Evolutionary conservation across 2,329 filamentous ascomycete species (phyloP), one percentile per base, ranked within the genome.

Genomic region (Exophiala calicioides): DNA sequence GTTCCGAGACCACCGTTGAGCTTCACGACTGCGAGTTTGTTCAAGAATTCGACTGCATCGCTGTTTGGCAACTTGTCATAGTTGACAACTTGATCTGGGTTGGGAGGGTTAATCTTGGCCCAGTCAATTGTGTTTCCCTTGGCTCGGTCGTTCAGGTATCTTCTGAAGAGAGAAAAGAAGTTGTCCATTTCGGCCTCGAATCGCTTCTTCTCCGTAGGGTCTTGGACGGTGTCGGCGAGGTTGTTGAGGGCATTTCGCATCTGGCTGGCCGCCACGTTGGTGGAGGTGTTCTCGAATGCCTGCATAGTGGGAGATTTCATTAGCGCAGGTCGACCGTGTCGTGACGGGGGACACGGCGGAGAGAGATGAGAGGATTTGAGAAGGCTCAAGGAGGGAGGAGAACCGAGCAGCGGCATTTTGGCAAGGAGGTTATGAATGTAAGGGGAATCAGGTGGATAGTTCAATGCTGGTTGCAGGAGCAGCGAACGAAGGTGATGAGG

Each of bases 141-240:
- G 66, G 93, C 91, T 80, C 96, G 95, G 77, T 97, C 93, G 69
- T 96, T 96, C 56, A 98, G 78, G 74, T 96, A 98, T 74, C 93
- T 84, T 67, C 93, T 87, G 85, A 98, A 98, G 54, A 98, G 86
- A 52, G 90, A 86, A 68, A 98, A 98, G 80, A 98, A 98, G 84
- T 98, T 98, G 82, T 98, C 93, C 90, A 96, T 97, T 76, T 98
- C 91, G 3, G 90, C 94, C 77, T 97, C 91, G 71, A 97, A 97
- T 59, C 94, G 83, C 88, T 74, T 72, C 76, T 81, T 83, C 67
- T 81, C 77, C 23, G 68, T 76, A 46, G 86, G 79, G 67, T 97
- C 90, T 64, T 84, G 81, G 68, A 96, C 90, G 7, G 85, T 87
- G 75, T 98, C 93, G 62, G 88, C 81, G 56, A 98, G 85, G 70